Base-by-base conservation (phyloP, 1,284 basidiomycete genomes). In the Tilletiopsis washingtonensis region DNA sequence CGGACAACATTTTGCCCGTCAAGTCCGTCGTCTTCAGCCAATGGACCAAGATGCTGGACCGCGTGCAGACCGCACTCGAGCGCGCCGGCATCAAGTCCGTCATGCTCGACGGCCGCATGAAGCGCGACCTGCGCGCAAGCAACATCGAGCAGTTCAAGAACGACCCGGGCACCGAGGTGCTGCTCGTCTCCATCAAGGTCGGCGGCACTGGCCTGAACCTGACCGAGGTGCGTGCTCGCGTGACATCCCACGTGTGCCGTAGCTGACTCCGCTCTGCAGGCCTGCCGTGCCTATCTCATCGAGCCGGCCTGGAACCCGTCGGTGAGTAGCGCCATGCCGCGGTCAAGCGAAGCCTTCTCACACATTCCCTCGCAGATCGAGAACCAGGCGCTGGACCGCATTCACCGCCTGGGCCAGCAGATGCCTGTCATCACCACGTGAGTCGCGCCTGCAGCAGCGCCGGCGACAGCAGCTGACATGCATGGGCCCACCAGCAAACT, bases 241-340 rank as follows among this genome's bases (percentile, higher is more conserved):
- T n/a, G n/a, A n/a, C n/a, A n/a, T n/a, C n/a, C n/a, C n/a, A n/a
- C n/a, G n/a, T n/a, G n/a, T n/a, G n/a, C n/a, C n/a, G n/a, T n/a
- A n/a, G n/a, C n/a, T n/a, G n/a, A n/a, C n/a, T n/a, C n/a, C n/a
- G n/a, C n/a, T n/a, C n/a, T 69, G 37, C 51, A 54, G 3, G 69
- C 64, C 2, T 70, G 62, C 46, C 82, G 91, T 25, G 89, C 90
- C 19, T 94, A 93, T 73, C 77, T 94, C 39, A 86, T 96, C 81
- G 91, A 96, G 74, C 91, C 91, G 37, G 93, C 91, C 74, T 94
- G 90, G 88, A 96, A 96, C 68, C 91, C 91, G 17, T 90, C 90
- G 11, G 91, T 94, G n/a, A n/a, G n/a, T n/a, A n/a, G n/a, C n/a
- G n/a, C n/a, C n/a, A n/a, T n/a, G n/a, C n/a, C n/a, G n/a, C n/a